Base-by-base conservation (phyloP, 129 eudicot species). In the Scalesia atractyloides region DNA sequence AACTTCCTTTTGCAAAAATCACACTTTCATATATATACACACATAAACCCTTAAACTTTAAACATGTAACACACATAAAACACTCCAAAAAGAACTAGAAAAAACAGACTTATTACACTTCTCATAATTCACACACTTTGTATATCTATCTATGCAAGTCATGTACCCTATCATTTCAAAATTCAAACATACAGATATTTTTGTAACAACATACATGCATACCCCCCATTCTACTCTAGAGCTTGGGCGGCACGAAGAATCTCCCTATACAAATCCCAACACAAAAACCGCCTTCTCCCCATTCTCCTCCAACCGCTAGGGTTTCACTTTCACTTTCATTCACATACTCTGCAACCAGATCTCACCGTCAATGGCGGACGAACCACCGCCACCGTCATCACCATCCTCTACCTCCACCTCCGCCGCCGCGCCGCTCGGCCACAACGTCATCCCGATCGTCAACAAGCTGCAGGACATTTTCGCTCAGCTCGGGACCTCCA, bases 401-500 rank as follows among this genome's bases (percentile, higher is more conserved):
- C 26, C 86, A 5, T 15, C 82, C 10, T 53, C 85, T 47, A 54
- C 73, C 37, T 60, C 80, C 56, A 68, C 34, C 34, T 30, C 34
- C 34, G 34, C 53, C 70, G 73, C 88, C 56, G 77, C 96, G 26
- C 76, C 97, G 16, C 69, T 95, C 33, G 99, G 99, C 8, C 83
- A 82, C 80, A 84, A 91, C 15, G 98, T 92, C 73, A 92, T 92
- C 44, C 98, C 98, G 6, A 89, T 89, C 53, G 96, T 92, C 9
- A 92, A 92, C 85, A 89, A 87, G 83, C 95, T 92, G 3, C 98
- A 92, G 47, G 98, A 92, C 76, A 92, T 92, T 7, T 84, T 85
- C 53, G 98, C 98, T 7, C 95, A 89, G 79, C 86, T 92, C 1
- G 91, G 95, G 8, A 89, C 95, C 68, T 81, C 80, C 4, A 81